phyloP scores from a whole-genome alignment of 257 asterid species.

The Hygrophila difformis region DNA sequence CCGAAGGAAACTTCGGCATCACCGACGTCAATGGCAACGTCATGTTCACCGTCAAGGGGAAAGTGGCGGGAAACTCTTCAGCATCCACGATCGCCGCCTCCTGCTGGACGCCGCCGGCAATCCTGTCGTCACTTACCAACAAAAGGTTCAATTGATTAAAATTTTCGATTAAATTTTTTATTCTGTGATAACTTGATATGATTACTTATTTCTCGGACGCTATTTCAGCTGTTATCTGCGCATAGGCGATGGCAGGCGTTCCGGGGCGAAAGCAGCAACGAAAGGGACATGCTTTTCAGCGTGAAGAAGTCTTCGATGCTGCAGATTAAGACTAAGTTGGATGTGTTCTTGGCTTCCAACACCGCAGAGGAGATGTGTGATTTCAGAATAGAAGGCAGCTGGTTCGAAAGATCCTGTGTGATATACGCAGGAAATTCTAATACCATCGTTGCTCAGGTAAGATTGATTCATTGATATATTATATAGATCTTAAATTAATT shows the following conservation, averaged over 20 bases:
- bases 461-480: no score
- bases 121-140: slow-evolving; percentile 27
- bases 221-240: slow-evolving; percentile 13
- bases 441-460: slow-evolving; percentile 35
- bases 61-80: slow-evolving; percentile 1
- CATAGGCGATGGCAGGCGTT: slow-evolving; percentile 35
- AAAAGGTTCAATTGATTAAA: slow-evolving; percentile 17
- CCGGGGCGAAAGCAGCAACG: slow-evolving; percentile 27
- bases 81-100: slow-evolving; percentile 15
- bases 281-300: slow-evolving; percentile 20
- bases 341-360: slow-evolving; percentile 31
- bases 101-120: slow-evolving; percentile 25
- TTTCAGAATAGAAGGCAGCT: slow-evolving; percentile 27
- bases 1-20: slow-evolving; percentile 12
- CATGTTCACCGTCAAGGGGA: slow-evolving; percentile 24
- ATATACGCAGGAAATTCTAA: slow-evolving; percentile 27
- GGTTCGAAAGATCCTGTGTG: slow-evolving; percentile 21
- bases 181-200: not conserved
- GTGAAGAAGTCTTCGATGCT: slow-evolving; percentile 23
- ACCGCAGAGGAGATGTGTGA: slow-evolving; percentile 25
- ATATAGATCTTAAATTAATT: no score
- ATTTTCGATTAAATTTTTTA: not conserved
- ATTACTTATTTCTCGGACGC: not conserved
- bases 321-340: slow-evolving; percentile 27
- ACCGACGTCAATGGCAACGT: slow-evolving; percentile 20